Conservation (phyloP, 257 asterid species). For the Jacaranda copaia region DNA sequence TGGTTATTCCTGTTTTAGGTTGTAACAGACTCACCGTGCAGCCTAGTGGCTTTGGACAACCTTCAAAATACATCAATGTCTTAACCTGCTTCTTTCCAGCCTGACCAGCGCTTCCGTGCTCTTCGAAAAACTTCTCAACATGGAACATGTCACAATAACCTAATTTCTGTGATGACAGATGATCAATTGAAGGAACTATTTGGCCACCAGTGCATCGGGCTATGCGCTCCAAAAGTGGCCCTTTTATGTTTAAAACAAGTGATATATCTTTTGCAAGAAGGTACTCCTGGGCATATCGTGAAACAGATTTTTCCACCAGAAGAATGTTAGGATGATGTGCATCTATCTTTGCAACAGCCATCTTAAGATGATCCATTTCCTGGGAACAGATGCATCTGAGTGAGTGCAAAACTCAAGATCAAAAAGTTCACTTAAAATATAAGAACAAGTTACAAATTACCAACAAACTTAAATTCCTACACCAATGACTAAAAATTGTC, state of each 20-base stretch:
- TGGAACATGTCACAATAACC: conserved; percentile 89
- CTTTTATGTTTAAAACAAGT: conserved; percentile 85
- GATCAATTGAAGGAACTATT: conserved; percentile 88
- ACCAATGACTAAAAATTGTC: conserved; percentile 26
- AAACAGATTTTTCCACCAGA: conserved; percentile 97
- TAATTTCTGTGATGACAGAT: conserved; percentile 77
- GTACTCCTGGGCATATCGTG: conserved; percentile 93
- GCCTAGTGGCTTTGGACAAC: conserved; percentile 96
- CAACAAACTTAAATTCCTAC: conserved; percentile 15
- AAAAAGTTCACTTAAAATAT: conserved; percentile 5
- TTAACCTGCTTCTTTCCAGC: conserved; percentile 77
- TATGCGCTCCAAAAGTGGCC: conserved; percentile 87
- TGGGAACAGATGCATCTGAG: conserved; percentile 43
- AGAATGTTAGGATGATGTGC: conserved; percentile 85
- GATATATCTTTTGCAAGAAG: conserved; percentile 89
- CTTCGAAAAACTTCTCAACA: conserved; percentile 79
- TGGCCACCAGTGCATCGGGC: conserved; percentile 91
- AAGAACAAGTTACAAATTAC: conserved; percentile 15
- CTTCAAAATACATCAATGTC: conserved; percentile 97
- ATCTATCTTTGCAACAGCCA: conserved; percentile 95
- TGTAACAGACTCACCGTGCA: conserved; percentile 64
- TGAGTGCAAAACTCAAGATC: conserved; percentile 35
- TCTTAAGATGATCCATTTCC: conserved; percentile 99
- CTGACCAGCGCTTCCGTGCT: conserved; percentile 78
- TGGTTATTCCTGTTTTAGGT: conserved; percentile 22